phyloP scores from a whole-genome alignment of 305 asterid species.

The Stenogyne calaminthoides region DNA sequence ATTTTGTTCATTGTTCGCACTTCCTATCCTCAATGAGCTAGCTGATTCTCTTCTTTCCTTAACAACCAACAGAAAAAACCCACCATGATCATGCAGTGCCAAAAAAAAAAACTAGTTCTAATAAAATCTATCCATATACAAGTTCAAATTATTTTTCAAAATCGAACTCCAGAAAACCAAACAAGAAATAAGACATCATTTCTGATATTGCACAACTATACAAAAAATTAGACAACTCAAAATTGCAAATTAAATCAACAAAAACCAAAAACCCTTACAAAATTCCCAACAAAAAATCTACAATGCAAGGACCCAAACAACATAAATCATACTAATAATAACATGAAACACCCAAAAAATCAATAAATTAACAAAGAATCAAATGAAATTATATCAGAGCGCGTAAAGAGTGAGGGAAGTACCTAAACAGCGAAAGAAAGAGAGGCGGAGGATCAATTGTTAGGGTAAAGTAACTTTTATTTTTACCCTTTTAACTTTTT shows the following conservation, averaged over 20 bases:
- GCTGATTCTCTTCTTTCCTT: not conserved
- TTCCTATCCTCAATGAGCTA: not conserved
- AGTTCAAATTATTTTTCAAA: not conserved
- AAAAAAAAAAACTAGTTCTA: not conserved
- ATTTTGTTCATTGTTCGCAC: not conserved
- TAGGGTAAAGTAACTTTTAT: no score
- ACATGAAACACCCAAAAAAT: not conserved
- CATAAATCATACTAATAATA: not conserved
- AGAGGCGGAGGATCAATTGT: no score
- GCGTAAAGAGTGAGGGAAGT: no score
- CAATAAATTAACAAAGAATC: not conserved
- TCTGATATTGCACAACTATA: not conserved
- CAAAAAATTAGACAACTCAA: not conserved
- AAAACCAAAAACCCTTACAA: not conserved
- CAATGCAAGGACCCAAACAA: not conserved
- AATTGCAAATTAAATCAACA: not conserved
- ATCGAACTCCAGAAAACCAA: not conserved
- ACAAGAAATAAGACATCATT: not conserved
- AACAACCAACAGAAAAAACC: not conserved
- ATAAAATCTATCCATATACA: not conserved
- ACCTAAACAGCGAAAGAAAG: no score
- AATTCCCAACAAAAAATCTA: not conserved
- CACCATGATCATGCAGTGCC: not conserved
- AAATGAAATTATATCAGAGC: no score
- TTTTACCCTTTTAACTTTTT: no score